These are phyloP conservation scores for Cystofilobasidium capitatum DNA, from an alignment of 768 basidiomycete species.

Conservation along the genomic window DNA sequence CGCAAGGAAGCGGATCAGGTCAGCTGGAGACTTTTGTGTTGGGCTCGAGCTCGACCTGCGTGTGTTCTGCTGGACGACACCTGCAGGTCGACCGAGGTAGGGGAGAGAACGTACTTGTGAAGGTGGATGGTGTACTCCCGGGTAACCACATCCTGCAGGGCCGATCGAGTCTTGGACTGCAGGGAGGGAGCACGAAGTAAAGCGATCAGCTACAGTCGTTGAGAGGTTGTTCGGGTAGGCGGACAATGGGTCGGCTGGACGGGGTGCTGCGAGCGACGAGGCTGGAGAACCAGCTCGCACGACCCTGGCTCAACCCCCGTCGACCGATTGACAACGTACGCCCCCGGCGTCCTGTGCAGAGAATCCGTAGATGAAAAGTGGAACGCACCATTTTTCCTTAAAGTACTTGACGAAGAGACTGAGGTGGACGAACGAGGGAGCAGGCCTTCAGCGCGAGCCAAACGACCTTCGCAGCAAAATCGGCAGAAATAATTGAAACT, in stretches of 20 bases:
- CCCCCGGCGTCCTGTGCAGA: too few relatives aligned
- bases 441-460: not conserved
- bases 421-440: not conserved
- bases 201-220: too few relatives aligned
- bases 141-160: constrained; percentile 94
- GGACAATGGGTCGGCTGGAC: not conserved
- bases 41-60: not conserved
- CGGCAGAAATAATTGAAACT: too few relatives aligned
- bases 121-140: constrained; percentile 98
- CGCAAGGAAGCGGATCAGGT: not conserved
- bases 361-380: not conserved
- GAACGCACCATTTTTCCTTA: not conserved
- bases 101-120: too few relatives aligned
- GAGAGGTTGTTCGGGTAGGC: not conserved
- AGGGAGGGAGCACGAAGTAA: not conserved
- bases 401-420: not conserved
- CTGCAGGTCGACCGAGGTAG: constrained; percentile 80
- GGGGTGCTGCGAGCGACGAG: too few relatives aligned
- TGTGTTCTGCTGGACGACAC: too few relatives aligned
- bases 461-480: too few relatives aligned
- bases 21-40: not conserved
- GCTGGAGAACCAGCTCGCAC: too few relatives aligned
- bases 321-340: not conserved
- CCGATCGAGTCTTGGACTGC: constrained; percentile 64
- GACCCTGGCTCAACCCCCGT: not conserved